Evolutionary conservation across 2,329 filamentous ascomycete species (phyloP), one percentile per base, ranked within the genome.

Genomic region (Stemphylium vesicarium): DNA sequence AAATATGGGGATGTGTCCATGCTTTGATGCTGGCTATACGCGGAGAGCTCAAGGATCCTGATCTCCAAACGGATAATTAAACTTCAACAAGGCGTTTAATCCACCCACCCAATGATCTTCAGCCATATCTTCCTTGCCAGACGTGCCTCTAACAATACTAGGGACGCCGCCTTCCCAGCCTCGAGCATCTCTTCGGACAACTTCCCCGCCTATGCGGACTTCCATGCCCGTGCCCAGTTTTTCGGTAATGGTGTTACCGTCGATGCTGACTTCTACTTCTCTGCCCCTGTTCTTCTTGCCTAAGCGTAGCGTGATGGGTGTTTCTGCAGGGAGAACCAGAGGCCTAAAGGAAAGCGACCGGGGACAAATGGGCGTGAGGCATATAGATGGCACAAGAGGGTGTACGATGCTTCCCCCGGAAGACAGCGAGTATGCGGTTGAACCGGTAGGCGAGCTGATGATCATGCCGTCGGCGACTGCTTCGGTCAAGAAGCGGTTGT

Each of bases 101-200:
- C 95, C 94, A 1, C 94, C 94, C 2, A 99, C 94, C 95, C 95
- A 99, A 15, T 94, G 92, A 75, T 98, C 94, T 68, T 97, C 92
- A 20, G 82, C 80, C 64, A 83, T 79, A 65, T 69, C 69, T 15
- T 72, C 73, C 31, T 56, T 54, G 1, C 74, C 70, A 10, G 57
- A 63, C 0, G 76, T 75, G 41, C 82, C 84, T 40, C 92, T 82
- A 69, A 97, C 95, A 29, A 98, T 90, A 72, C 92, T 96, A 2
- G 95, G 95, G 12, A 98, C 93, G 10, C 94, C 94, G 22, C 93
- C 91, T 29, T 84, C 81, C 89, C 84, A 85, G 40, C 81, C 79
- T 24, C 80, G 80, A 3, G 56, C 62, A 33, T 70, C 58, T 13
- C 62, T 63, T 24, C 64, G 59, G 42, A 96, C 88, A 58, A 88